Evolutionary conservation across 116 monocot species (phyloP), one percentile per base, ranked within the genome.

Genomic region (Papilionanthe hybrid): DNA sequence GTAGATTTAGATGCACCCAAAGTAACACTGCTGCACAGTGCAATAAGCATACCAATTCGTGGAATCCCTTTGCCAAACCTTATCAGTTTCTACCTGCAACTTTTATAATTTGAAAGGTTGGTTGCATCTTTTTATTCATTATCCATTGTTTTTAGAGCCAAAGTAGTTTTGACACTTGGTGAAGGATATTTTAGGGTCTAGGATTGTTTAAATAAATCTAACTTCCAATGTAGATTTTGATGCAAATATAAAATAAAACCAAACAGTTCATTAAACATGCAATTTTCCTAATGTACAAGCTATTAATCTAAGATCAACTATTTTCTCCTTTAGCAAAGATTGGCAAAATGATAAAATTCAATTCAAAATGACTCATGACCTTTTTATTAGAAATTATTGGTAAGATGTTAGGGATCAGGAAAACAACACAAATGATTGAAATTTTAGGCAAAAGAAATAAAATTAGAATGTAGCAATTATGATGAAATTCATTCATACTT

Each of bases 41-140:
- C 56, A 56, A 17, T 18, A 56, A 56, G 32, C 20, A 56, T 56
- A 32, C 32, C 32, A 56, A 20, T 56, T 56, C 15, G 19, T 56
- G 56, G 45, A 9, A 13, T 56, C 12, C 19, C 19, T 56, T 56
- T 56, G 19, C 12, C 15, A 13, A 18, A 45, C 0, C 45, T 0
- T 45, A 77, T 68, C 87, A 41, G 60, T 44, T 69, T 83, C 80
- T 68, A 44, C 7, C 27, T 56, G 5, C 4, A 12, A 56, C 27
- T 66, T 66, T 20, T 66, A 7, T 5, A 25, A 66, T 23, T 66
- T 27, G 1, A 66, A 66, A 66, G 10, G 68, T 32, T 68, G 32
- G 17, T 69, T 69, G 69, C 32, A 32, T 69, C 37, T 30, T 68
- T 25, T 15, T 10, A 28, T 12, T 15, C 12, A 9, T 15, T 15